Evolutionary conservation across 495 filamentous ascomycete species (phyloP).

Genomic region (Penicillium robsamsonii): DNA sequence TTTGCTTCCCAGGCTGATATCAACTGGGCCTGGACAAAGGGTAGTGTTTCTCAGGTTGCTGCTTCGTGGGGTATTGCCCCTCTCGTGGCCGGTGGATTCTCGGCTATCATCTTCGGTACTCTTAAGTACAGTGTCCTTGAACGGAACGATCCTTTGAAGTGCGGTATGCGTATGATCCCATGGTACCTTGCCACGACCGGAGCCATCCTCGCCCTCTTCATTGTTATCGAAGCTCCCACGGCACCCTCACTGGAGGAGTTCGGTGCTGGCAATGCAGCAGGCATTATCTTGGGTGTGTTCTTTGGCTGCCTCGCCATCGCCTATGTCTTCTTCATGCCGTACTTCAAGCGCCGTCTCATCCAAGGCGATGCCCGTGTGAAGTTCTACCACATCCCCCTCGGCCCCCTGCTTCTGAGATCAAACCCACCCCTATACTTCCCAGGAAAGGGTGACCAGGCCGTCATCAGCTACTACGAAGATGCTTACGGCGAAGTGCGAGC

Average conservation of each 20-base stretch:
- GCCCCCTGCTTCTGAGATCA: constrained; percentile 51
- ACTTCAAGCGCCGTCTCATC: constrained; percentile 57
- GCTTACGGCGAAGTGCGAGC: constrained; percentile 28
- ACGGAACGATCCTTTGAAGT: constrained; percentile 55
- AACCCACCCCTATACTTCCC: constrained; percentile 49
- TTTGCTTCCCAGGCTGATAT: constrained; percentile 56
- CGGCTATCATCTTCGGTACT: constrained; percentile 59
- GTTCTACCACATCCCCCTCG: constrained; percentile 56
- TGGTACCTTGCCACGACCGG: constrained; percentile 61
- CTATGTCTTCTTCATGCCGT: constrained; percentile 61
- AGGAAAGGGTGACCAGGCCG: constrained; percentile 38
- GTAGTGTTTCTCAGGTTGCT: constrained; percentile 57
- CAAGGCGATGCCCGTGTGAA: constrained; percentile 54
- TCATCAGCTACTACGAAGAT: constrained; percentile 53
- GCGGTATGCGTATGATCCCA: constrained; percentile 57
- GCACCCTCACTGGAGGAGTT: constrained; percentile 43
- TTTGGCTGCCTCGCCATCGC: constrained; percentile 51
- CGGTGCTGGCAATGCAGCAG: constrained; percentile 50
- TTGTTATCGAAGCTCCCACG: constrained; percentile 46
- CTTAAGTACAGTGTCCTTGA: constrained; percentile 63
- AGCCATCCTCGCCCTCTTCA: constrained; percentile 60
- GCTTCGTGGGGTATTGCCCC: constrained; percentile 64
- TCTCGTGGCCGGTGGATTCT: constrained; percentile 55
- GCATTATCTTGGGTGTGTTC: constrained; percentile 58
- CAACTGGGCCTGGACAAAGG: constrained; percentile 53